These are phyloP conservation scores for Erysimum cheiri DNA, from an alignment of 441 rosid genomes.

Conservation along the genomic window DNA sequence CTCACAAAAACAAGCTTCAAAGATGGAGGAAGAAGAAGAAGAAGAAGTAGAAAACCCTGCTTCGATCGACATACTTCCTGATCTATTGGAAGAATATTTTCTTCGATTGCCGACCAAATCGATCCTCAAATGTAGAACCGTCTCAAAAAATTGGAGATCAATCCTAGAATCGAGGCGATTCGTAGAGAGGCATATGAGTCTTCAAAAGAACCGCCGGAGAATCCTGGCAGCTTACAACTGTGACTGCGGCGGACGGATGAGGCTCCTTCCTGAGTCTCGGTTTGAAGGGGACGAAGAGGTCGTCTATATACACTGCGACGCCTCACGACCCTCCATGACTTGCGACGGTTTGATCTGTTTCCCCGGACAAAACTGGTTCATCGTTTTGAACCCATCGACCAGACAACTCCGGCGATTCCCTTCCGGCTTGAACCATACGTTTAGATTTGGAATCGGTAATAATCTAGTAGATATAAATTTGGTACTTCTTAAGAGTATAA, in stretches of 20 bases:
- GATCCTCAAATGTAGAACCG: constrained; percentile 4
- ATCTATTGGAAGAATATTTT: background rate
- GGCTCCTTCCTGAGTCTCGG: background rate
- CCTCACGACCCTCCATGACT: constrained; percentile 1
- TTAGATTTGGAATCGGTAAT: background rate
- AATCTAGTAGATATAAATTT: background rate
- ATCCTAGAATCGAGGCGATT: constrained; percentile 3
- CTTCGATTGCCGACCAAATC: constrained; percentile 1
- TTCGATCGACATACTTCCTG: background rate
- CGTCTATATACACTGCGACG: constrained; percentile 9
- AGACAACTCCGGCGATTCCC: constrained; percentile 12
- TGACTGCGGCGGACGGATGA: background rate
- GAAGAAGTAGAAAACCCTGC: background rate
- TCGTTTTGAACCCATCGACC: constrained; percentile 6
- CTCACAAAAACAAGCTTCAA: too few species aligned
- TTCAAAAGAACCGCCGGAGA: background rate
- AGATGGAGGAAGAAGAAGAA: background rate
- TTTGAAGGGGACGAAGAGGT: constrained; percentile 22
- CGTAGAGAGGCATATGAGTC: constrained; percentile 7
- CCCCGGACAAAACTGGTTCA: constrained; percentile 5
- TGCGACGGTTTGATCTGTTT: constrained; percentile 21
- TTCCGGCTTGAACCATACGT: background rate
- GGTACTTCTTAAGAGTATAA: background rate
- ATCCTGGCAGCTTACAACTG: constrained; percentile 20
- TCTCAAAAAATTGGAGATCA: constrained; percentile 27